These are phyloP conservation scores for Kodamaea arcana DNA, from an alignment of 1,139 yeast genomes.

Conservation along the genomic window DNA sequence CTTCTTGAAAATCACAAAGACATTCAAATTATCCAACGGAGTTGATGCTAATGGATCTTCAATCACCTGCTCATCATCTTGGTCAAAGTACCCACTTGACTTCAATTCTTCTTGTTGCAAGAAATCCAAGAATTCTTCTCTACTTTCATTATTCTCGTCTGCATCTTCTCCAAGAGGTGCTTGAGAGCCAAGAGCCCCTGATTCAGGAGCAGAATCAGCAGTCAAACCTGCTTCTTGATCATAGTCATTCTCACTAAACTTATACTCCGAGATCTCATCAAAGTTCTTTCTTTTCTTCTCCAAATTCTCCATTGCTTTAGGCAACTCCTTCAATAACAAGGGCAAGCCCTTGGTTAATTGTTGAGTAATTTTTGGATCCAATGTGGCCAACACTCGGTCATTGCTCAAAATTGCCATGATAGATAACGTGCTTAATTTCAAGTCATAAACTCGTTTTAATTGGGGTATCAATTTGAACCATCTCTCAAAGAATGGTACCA, in stretches of 20 bases:
- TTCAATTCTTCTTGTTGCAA: slow-evolving; percentile 42
- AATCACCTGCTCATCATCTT: slow-evolving; percentile 53
- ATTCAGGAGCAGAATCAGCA: no score
- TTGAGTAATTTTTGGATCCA: slow-evolving; percentile 14
- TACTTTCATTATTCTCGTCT: slow-evolving; percentile 24
- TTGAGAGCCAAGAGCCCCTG: no score
- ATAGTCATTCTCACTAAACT: slow-evolving; percentile 11
- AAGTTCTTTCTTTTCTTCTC: slow-evolving; percentile 56
- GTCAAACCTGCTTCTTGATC: slow-evolving; percentile 26
- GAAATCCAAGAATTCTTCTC: slow-evolving; percentile 42
- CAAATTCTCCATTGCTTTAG: slow-evolving; percentile 62
- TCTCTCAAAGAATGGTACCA: slow-evolving; percentile 51
- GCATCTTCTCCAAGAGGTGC: no score
- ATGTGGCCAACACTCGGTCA: slow-evolving; percentile 18
- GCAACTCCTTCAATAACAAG: slow-evolving; percentile 53
- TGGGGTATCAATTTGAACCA: slow-evolving; percentile 65
- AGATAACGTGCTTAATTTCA: slow-evolving; percentile 71
- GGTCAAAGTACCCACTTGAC: slow-evolving; percentile 34
- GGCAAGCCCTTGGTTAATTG: slow-evolving; percentile 47
- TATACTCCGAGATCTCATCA: slow-evolving; percentile 32
- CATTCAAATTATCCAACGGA: slow-evolving; percentile 70
- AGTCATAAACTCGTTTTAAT: slow-evolving; percentile 73
- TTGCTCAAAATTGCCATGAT: slow-evolving; percentile 48
- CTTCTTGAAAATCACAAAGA: slow-evolving; percentile 35
- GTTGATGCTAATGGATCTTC: slow-evolving; percentile 84